Evolutionary conservation across 192 early-diverging fungal genomes (phyloP).

Genomic region (Spizellomyces sp.): DNA sequence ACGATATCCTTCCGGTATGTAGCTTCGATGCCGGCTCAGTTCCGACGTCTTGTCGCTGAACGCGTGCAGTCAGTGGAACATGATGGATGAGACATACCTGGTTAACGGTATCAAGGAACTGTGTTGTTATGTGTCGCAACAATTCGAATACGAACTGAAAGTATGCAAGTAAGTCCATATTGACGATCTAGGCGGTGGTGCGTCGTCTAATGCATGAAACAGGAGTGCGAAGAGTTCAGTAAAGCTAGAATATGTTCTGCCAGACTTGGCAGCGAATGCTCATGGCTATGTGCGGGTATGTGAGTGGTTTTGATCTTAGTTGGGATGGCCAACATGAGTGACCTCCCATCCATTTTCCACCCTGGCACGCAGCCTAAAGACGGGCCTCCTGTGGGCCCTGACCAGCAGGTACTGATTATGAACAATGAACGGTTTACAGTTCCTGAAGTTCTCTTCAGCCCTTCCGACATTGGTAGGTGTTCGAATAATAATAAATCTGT

Average conservation of each 20-base stretch:
- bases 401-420: conserved; percentile 60
- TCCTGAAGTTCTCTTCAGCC: conserved; percentile 75
- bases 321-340: too few species aligned
- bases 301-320: not conserved
- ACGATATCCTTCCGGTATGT: conserved; percentile 81
- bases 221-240: conserved; percentile 45
- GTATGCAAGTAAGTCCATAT: conserved; percentile 46
- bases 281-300: conserved; percentile 59
- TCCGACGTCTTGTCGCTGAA: not conserved
- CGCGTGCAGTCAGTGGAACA: conserved; percentile 73
- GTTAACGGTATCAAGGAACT: conserved; percentile 82
- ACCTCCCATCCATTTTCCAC: not conserved
- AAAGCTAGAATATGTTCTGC: conserved; percentile 67
- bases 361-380: not conserved
- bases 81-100: conserved; percentile 92
- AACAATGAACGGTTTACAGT: conserved; percentile 78
- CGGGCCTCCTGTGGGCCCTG: not conserved
- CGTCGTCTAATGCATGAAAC: not conserved
- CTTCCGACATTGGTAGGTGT: conserved; percentile 68
- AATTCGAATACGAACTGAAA: conserved; percentile 68
- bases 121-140: conserved; percentile 76
- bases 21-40: not conserved
- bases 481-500: not conserved
- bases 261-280: conserved; percentile 57
- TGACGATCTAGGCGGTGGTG: not conserved